Conservation (phyloP, 2,329 filamentous ascomycete species). For the Hymenotorrendiella dingleyae region DNA sequence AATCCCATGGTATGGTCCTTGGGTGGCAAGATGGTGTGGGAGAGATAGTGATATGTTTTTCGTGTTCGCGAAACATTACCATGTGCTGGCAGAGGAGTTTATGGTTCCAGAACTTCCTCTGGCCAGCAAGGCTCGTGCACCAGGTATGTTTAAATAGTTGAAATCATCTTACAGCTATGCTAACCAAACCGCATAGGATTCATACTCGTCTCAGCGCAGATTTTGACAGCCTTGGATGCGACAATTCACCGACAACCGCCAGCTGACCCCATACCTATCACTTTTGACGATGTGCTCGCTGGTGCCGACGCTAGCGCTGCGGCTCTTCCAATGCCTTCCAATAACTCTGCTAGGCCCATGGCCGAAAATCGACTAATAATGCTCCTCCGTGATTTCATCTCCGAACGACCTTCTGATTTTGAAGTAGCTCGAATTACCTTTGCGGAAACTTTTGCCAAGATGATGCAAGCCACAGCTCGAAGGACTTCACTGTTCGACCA, state of each 20-base stretch:
- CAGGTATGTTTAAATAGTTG: conserved; percentile 29
- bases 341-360: conserved; percentile 59
- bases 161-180: neutral
- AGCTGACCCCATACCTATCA: conserved; percentile 45
- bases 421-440: conserved; percentile 52
- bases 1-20: conserved; percentile 62
- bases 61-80: conserved; percentile 66
- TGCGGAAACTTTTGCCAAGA: conserved; percentile 54
- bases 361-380: conserved; percentile 66
- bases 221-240: conserved; percentile 59
- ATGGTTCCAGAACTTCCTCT: conserved; percentile 44
- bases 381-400: conserved; percentile 62
- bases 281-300: conserved; percentile 59
- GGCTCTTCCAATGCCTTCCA: conserved; percentile 47
- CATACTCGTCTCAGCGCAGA: conserved; percentile 61
- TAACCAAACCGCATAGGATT: conserved; percentile 39
- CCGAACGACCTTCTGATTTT: conserved; percentile 49
- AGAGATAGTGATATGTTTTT: conserved; percentile 69
- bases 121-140: conserved; percentile 53
- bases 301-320: conserved; percentile 54
- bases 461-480: conserved; percentile 56
- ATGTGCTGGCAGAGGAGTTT: conserved; percentile 58
- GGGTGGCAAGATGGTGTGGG: conserved; percentile 67
- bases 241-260: conserved; percentile 57
- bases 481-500: conserved; percentile 64